These are phyloP conservation scores for Boletus pseudopeckii DNA, from an alignment of 768 basidiomycete species.

Conservation along the genomic window DNA sequence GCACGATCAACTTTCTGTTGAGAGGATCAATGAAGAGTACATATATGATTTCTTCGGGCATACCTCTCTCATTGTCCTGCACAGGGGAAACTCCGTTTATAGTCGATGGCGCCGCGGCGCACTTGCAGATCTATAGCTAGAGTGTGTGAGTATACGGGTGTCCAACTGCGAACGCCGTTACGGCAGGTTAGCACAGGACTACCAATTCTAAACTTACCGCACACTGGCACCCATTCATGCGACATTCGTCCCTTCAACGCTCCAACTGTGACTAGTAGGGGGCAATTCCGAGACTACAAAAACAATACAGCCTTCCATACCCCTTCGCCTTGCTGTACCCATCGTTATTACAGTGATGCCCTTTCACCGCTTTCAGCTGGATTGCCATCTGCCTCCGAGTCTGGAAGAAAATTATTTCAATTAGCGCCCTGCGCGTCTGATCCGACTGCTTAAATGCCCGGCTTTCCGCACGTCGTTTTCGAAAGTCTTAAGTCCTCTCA, in stretches of 20 bases:
- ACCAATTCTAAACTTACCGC: too few species aligned
- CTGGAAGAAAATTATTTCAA: background rate
- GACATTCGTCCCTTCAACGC: background rate
- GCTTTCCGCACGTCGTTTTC: background rate
- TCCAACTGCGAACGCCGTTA: too few species aligned
- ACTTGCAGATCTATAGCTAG: too few species aligned
- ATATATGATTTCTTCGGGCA: too few species aligned
- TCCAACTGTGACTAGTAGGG: background rate
- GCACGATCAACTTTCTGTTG: too few species aligned
- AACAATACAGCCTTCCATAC: background rate
- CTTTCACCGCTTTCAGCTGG: background rate
- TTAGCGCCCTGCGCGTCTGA: background rate
- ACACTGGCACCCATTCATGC: too few species aligned
- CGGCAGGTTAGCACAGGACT: too few species aligned
- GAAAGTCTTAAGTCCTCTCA: background rate
- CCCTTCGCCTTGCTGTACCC: background rate
- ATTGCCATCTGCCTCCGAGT: background rate
- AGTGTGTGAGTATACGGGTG: too few species aligned
- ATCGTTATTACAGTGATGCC: background rate
- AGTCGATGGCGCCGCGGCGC: too few species aligned
- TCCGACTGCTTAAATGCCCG: background rate
- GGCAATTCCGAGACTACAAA: background rate
- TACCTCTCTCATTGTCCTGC: too few species aligned
- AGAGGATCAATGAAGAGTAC: too few species aligned
- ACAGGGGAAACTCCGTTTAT: too few species aligned